Evolutionary conservation across 441 rosid species (phyloP), one percentile per base, ranked within the genome.

Genomic region (Raphanus hybrid): DNA sequence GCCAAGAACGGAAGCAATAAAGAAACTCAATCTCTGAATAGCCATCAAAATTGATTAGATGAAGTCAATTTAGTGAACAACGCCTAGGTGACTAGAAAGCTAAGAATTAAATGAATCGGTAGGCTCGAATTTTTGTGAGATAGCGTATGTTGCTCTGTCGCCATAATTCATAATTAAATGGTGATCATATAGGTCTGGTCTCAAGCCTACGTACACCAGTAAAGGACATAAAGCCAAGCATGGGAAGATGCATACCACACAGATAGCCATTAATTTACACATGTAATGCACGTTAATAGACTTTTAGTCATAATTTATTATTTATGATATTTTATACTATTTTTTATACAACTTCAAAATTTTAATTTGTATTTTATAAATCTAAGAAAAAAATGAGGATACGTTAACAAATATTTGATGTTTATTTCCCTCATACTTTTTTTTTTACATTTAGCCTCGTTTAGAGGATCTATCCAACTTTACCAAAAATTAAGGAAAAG

Each of bases 381-480:
- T 11, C 50, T 43, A 11, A 11, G n/a, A 43, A 43, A 43, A 43
- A 43, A 43, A 37, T 5, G 43, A 62, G 11, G 43, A 62, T 32
- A 62, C 23, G 8, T 15, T 14, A 14, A 7, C 43, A 20, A 8
- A 55, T 18, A 32, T 59, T 61, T 12, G 10, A 14, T 64, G 14
- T 15, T 35, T 64, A 64, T 35, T 3, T 4, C 14, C 15, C 34
- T 66, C 23, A 20, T 3, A 18, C 50, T 26, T 45, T 12, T 3
- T n/a, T n/a, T 26, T 45, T 12, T 3, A 67, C 12, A 45, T 66
- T 12, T 23, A 23, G 26, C 60, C n/a, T 70, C 39, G 11, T 52
- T 2, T 52, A 70, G 23, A 70, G 55, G 9, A 70, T 70, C 32
- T 20, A 39, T 64, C 54, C 34, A 63, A 63, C 15, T 6, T 9